Evolutionary conservation across 2,329 filamentous ascomycete genomes (phyloP), one percentile per base, ranked within the genome.

Genomic region (Botrytis medusae): DNA sequence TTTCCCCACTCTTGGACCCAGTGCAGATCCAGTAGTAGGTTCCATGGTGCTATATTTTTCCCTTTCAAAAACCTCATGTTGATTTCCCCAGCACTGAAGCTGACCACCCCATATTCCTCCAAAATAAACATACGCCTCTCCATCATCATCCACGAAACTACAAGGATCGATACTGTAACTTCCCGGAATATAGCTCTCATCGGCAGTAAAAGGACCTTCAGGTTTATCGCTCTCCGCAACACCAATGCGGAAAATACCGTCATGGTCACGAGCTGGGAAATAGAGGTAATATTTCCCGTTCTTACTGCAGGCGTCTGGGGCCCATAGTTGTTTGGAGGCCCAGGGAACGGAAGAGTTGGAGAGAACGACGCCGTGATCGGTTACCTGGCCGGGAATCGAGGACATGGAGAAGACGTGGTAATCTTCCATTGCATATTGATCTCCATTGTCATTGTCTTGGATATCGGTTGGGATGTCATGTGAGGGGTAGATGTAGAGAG

Each of bases 391-490:
- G 85, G 84, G 0, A 37, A 89, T 83, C 1, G 86, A 84, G 72
- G 88, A 86, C 73, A 88, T 82, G 42, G 83, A 84, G 82, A 94
- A 90, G 81, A 95, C 92, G 82, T 94, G 92, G 86, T 95, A 95
- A 84, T 95, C 92, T 72, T 84, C 86, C 92, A 94, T 95, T 84
- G 93, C 92, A 81, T 94, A 94, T 81, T 94, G 92, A 83, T 94
- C 92, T 80, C 92, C 92, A 86, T 94, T 93, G 86, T 94, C 92
- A 84, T 95, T 94, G 85, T 92, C 91, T 73, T 87, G 73, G 81
- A 93, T 92, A 82, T 90, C 87, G 8, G 91, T 93, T 81, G 93
- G 90, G 77, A 91, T 88, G 82, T 95, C 92, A 83, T 95, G 92
- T 34, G 92, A 94, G 32, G 92, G 92, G 84, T 94, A 95, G 83